Conservation (phyloP, 257 asterid species). For the Ballota nigra region DNA sequence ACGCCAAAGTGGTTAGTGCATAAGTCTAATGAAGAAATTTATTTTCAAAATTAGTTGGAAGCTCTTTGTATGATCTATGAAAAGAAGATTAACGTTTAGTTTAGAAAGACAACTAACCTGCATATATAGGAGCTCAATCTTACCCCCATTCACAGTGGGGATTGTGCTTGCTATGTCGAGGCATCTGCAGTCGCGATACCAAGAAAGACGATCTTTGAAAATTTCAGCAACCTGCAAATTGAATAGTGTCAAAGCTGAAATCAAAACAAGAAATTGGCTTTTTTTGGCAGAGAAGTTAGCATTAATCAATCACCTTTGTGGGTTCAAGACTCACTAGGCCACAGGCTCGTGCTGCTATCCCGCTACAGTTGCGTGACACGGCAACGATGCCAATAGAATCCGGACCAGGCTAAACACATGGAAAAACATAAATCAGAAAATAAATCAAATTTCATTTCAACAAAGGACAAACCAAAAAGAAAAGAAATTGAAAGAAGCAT, state of each 20-base stretch:
- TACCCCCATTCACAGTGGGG: constrained; percentile 79
- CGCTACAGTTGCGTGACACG: constrained; percentile 91
- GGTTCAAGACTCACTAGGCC: constrained; percentile 98
- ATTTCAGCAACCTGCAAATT: constrained; percentile 68
- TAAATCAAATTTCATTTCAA: background rate
- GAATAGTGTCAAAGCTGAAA: background rate
- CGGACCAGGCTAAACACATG: constrained; percentile 95
- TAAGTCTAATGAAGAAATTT: constrained; percentile 43
- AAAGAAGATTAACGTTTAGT: background rate
- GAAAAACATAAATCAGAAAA: background rate
- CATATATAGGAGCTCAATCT: constrained; percentile 70
- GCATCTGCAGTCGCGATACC: constrained; percentile 84
- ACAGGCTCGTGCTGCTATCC: constrained; percentile 99
- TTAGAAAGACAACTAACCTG: constrained; percentile 42
- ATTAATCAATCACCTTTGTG: constrained; percentile 59
- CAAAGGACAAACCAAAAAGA: background rate
- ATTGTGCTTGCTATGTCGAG: constrained; percentile 49
- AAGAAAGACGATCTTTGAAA: constrained; percentile 78
- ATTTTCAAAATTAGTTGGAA: background rate
- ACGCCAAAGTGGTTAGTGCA: constrained; percentile 81
- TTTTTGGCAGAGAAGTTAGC: background rate
- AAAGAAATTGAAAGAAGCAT: background rate
- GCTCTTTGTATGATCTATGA: background rate
- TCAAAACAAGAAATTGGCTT: background rate
- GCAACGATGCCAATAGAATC: constrained; percentile 98